Evolutionary conservation across 148 eudicot species (phyloP).

Genomic region (Oxyria digyna): DNA sequence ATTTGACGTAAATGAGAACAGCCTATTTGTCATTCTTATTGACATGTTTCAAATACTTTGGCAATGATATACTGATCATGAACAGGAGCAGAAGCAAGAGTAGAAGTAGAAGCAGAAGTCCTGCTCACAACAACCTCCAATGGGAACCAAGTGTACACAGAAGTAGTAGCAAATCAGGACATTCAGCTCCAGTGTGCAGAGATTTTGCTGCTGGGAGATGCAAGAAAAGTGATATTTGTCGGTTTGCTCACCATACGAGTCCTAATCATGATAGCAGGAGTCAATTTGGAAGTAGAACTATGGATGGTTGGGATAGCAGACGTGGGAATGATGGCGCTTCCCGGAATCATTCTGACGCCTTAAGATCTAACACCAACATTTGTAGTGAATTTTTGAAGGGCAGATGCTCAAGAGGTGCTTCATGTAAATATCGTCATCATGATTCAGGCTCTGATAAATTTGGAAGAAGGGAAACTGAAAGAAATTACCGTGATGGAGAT

Average conservation of each 20-base stretch:
- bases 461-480: background rate
- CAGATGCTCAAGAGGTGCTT: slow-evolving; percentile 21
- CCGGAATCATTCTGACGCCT: slow-evolving; percentile 18
- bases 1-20: background rate
- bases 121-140: slow-evolving; percentile 23
- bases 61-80: background rate
- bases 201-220: slow-evolving; percentile 56
- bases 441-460: slow-evolving; percentile 15
- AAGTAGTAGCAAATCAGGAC: slow-evolving; percentile 29
- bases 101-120: slow-evolving; percentile 34
- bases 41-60: background rate
- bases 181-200: slow-evolving; percentile 37
- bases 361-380: slow-evolving; percentile 18
- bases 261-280: slow-evolving; percentile 22
- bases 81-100: slow-evolving; percentile 19
- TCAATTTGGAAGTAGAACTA: slow-evolving; percentile 21
- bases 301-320: slow-evolving; percentile 38
- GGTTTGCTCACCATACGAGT: slow-evolving; percentile 42
- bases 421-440: slow-evolving; percentile 26
- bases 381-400: slow-evolving; percentile 40
- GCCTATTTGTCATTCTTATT: background rate
- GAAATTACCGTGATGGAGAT: slow-evolving; percentile 18
- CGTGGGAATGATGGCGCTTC: slow-evolving; percentile 22
- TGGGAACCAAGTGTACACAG: slow-evolving; percentile 28
- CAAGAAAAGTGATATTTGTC: slow-evolving; percentile 50